Evolutionary conservation across 2,329 filamentous ascomycete species (phyloP).

Genomic region (Amauroascus niger): DNA sequence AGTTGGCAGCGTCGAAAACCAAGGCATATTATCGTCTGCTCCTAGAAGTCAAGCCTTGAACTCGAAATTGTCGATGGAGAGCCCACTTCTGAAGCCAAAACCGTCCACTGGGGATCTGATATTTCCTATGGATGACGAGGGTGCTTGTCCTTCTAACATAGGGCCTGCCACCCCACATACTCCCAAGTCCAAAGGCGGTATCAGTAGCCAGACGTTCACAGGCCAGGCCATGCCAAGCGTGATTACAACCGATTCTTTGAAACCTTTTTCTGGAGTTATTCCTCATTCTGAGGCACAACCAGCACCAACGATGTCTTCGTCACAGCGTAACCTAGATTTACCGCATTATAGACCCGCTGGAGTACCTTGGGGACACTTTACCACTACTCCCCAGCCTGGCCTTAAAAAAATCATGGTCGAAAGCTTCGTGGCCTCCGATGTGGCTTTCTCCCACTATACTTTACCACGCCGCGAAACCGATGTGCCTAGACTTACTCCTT

Average conservation of each 20-base stretch:
- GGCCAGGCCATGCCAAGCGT: constrained; percentile 20
- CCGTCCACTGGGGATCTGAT: constrained; percentile 67
- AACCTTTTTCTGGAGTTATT: not conserved
- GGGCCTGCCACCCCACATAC: not conserved
- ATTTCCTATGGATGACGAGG: constrained; percentile 77
- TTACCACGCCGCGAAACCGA: constrained; percentile 32
- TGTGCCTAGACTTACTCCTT: constrained; percentile 30
- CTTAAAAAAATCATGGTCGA: constrained; percentile 68
- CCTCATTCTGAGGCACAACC: not conserved
- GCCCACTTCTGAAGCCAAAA: constrained; percentile 59
- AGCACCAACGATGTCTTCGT: not conserved
- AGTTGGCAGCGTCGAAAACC: constrained; percentile 57
- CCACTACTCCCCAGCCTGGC: constrained; percentile 55
- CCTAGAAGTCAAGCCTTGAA: constrained; percentile 24
- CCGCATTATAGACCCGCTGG: constrained; percentile 22
- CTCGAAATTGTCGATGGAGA: constrained; percentile 44
- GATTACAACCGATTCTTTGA: not conserved
- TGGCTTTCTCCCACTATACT: constrained; percentile 47
- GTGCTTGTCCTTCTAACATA: not conserved
- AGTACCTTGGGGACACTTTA: constrained; percentile 45
- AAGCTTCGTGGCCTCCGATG: constrained; percentile 38
- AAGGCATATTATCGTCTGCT: constrained; percentile 38
- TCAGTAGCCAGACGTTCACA: not conserved
- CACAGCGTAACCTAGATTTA: constrained; percentile 17
- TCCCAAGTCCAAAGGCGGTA: not conserved